A percentile compares a stretch with the other conserved stretches of the same genome.
phyloP scores from a whole-genome alignment of 176 grass and related monocot genomes.

The Oryza australiensis region DNA sequence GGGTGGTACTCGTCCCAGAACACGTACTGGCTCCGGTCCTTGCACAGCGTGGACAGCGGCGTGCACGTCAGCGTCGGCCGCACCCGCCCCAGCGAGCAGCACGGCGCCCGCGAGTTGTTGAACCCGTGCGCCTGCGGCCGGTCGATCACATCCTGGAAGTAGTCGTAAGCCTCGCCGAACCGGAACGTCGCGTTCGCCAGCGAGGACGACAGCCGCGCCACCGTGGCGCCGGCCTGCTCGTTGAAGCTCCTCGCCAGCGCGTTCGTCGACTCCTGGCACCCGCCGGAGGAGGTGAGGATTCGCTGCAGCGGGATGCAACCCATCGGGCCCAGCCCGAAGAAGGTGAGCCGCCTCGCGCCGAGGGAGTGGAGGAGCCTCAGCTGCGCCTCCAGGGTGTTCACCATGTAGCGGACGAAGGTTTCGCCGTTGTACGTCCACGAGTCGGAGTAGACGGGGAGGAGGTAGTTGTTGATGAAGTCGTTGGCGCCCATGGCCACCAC shows the following conservation, averaged over 20 bases:
- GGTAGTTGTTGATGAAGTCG: conserved; percentile 99
- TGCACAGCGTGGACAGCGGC: conserved; percentile 79
- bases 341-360: conserved; percentile 68
- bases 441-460: conserved; percentile 85
- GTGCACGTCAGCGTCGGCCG: conserved; percentile 86
- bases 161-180: conserved; percentile 84
- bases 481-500: conserved; percentile 93
- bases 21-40: conserved; percentile 81
- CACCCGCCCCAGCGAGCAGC: conserved; percentile 74
- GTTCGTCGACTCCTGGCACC: conserved; percentile 80
- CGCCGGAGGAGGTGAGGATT: conserved; percentile 54
- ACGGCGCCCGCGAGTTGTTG: conserved; percentile 78
- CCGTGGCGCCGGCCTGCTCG: conserved; percentile 36
- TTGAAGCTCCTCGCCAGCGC: conserved; percentile 77
- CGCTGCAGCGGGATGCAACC: conserved; percentile 95
- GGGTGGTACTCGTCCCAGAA: conserved; percentile 99
- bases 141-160: conserved; percentile 86
- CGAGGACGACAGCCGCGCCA: conserved; percentile 43
- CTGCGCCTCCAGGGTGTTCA: conserved; percentile 60
- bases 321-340: conserved; percentile 93
- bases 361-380: conserved; percentile 57
- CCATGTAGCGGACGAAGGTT: conserved; percentile 65
- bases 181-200: conserved; percentile 67
- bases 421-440: conserved; percentile 86
- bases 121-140: conserved; percentile 62